Evolutionary conservation across 2,329 filamentous ascomycete species (phyloP).

Genomic region (Blastomyces silverae): DNA sequence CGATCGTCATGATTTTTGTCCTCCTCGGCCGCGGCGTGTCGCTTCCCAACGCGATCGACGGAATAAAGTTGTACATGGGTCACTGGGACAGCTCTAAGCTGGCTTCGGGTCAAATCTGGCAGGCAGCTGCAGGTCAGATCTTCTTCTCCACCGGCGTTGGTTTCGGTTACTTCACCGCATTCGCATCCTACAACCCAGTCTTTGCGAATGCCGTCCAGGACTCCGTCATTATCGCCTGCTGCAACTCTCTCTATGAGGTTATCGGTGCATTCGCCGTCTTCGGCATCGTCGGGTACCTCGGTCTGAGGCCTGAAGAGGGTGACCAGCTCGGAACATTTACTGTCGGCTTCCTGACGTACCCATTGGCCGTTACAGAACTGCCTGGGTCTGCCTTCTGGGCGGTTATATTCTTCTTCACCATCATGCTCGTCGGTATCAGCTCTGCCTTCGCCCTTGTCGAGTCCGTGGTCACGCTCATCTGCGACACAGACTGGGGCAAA

Average conservation of each 20-base stretch:
- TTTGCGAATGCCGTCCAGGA: slow-evolving; percentile 53
- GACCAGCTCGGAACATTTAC: slow-evolving; percentile 41
- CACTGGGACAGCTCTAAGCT: slow-evolving; percentile 45
- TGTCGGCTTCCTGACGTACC: slow-evolving; percentile 50
- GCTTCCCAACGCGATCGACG: slow-evolving; percentile 46
- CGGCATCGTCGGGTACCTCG: slow-evolving; percentile 46
- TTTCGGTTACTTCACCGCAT: slow-evolving; percentile 51
- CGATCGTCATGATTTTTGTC: slow-evolving; percentile 48
- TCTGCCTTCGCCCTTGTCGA: slow-evolving; percentile 53
- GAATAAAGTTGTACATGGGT: slow-evolving; percentile 42
- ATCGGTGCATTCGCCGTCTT: slow-evolving; percentile 44
- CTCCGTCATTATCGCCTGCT: slow-evolving; percentile 47
- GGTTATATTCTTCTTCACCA: slow-evolving; percentile 49
- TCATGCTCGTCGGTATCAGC: slow-evolving; percentile 50
- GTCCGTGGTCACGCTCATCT: slow-evolving; percentile 47
- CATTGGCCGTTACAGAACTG: slow-evolving; percentile 49
- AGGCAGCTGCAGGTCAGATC: slow-evolving; percentile 50
- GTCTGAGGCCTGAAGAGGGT: slow-evolving; percentile 31
- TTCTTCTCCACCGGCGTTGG: slow-evolving; percentile 52
- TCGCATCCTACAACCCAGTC: slow-evolving; percentile 49
- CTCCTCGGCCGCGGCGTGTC: slow-evolving; percentile 48
- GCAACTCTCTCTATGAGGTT: slow-evolving; percentile 50
- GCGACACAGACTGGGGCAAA: slow-evolving; percentile 41
- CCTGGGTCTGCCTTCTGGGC: slow-evolving; percentile 52
- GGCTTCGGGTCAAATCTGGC: slow-evolving; percentile 46